A percentile compares a stretch with the other conserved stretches of the same genome.
Conservation (phyloP, 2,329 filamentous ascomycete species). For the Cercospora brassicicola region DNA sequence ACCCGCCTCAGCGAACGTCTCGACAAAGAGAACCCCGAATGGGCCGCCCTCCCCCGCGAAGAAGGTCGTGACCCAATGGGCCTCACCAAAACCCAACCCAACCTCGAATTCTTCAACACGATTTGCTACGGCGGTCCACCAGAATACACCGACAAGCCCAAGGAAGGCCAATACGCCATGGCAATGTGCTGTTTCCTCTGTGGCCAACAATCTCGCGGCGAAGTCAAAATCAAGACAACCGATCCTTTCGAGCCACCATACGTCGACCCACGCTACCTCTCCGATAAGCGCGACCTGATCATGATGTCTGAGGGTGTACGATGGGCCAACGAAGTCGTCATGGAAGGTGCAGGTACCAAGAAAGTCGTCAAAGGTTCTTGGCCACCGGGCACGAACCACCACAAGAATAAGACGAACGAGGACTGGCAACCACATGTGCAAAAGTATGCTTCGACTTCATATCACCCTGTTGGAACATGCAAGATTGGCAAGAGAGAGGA, state of each 20-base stretch:
- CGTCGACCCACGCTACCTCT: conserved; percentile 61
- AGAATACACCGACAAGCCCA: conserved; percentile 56
- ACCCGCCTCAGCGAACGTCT: conserved; percentile 63
- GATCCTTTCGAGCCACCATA: conserved; percentile 56
- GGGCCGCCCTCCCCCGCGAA: conserved; percentile 49
- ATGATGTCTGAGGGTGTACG: conserved; percentile 60
- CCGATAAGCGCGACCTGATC: conserved; percentile 58
- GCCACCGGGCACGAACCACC: conserved; percentile 55
- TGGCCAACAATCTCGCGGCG: conserved; percentile 57
- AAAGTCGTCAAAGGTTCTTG: conserved; percentile 61
- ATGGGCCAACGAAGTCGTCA: conserved; percentile 62
- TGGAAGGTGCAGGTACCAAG: conserved; percentile 58
- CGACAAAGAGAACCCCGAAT: conserved; percentile 52
- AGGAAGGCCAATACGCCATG: conserved; percentile 57
- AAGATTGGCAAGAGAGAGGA: conserved; percentile 56
- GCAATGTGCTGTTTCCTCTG: conserved; percentile 61
- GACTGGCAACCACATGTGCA: conserved; percentile 61
- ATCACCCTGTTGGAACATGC: conserved; percentile 59
- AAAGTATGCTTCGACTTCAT: conserved; percentile 49
- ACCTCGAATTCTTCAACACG: conserved; percentile 63
- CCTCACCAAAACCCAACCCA: conserved; percentile 57
- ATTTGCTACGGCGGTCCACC: conserved; percentile 63
- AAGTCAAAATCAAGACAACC: conserved; percentile 52
- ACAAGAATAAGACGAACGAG: conserved; percentile 55
- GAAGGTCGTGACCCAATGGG: conserved; percentile 64